Conservation (phyloP, 2,329 filamentous ascomycete species). For the Aspergillus proliferans region DNA sequence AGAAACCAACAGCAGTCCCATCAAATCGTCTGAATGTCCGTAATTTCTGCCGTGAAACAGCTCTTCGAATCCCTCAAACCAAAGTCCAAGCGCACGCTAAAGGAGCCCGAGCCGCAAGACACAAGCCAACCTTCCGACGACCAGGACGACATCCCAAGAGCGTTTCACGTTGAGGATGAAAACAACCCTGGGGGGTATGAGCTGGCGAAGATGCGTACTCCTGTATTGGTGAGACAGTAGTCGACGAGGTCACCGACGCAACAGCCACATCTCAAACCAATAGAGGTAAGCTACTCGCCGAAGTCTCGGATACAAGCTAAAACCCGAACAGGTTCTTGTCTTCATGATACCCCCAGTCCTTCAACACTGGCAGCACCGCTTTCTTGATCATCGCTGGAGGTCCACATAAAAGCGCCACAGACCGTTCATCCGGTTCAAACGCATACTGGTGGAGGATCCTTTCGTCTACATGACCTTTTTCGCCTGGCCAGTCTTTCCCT, state of each 20-base stretch:
- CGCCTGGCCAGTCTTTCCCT: constrained; percentile 5
- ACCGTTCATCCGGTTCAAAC: constrained; percentile 32
- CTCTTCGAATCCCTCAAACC: not conserved
- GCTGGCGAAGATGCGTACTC: not conserved
- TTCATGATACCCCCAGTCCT: constrained; percentile 41
- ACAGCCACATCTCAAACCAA: not conserved
- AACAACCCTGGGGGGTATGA: not conserved
- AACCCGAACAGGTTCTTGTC: constrained; percentile 42
- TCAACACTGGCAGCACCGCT: constrained; percentile 45
- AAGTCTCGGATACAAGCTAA: not conserved
- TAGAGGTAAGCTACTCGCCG: too few species aligned
- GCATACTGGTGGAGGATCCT: constrained; percentile 5
- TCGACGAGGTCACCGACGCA: too few species aligned
- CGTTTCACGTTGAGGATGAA: not conserved
- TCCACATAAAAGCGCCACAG: constrained; percentile 45
- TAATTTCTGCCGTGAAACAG: not conserved
- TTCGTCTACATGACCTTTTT: constrained; percentile 7
- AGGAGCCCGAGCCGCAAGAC: not conserved
- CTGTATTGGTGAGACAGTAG: not conserved
- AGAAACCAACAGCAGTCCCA: too few species aligned
- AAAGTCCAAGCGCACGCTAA: not conserved
- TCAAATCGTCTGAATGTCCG: not conserved
- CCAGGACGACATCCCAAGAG: not conserved
- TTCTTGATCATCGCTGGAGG: constrained; percentile 48
- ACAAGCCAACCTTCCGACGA: not conserved